Conservation (phyloP, 805 yeast genomes). For the Metschnikowia arizonensis region DNA sequence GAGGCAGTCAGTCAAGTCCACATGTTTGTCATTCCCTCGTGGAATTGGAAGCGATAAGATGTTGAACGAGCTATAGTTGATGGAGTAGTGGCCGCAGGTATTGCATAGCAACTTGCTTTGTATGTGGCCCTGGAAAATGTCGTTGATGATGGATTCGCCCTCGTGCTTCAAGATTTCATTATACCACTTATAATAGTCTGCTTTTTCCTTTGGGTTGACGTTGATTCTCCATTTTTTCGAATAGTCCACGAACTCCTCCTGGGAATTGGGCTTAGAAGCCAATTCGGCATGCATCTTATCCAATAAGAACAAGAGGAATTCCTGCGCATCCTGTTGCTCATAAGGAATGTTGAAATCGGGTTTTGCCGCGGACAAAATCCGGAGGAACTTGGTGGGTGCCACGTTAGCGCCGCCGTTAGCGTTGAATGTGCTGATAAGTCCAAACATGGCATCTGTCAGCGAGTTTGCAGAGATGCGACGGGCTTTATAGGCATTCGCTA, state of each 20-base stretch:
- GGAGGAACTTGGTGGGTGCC: constrained; percentile 61
- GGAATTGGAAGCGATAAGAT: constrained; percentile 64
- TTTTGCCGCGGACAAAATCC: constrained; percentile 47
- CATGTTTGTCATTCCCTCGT: constrained; percentile 15
- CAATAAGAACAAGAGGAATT: constrained; percentile 60
- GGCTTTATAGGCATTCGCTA: constrained; percentile 30
- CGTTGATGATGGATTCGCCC: constrained; percentile 65
- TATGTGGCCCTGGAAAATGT: constrained; percentile 67
- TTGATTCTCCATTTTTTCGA: constrained; percentile 31
- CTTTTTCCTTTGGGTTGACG: constrained; percentile 30
- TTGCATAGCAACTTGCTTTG: constrained; percentile 62
- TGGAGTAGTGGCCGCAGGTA: constrained; percentile 58
- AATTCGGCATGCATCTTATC: constrained; percentile 70
- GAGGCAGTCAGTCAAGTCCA: constrained; percentile 60
- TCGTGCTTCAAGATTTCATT: constrained; percentile 46
- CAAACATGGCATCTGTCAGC: constrained; percentile 49
- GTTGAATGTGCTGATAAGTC: constrained; percentile 54
- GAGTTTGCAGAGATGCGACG: constrained; percentile 2
- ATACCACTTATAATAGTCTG: constrained; percentile 63
- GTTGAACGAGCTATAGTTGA: constrained; percentile 58
- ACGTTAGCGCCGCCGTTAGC: constrained; percentile 57
- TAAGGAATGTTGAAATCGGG: constrained; percentile 67
- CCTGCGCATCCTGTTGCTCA: constrained; percentile 82
- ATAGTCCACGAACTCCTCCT: constrained; percentile 18
- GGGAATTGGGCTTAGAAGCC: constrained; percentile 22